phyloP scores from a whole-genome alignment of 176 grass and related monocot species.

The Otatea glauca region DNA sequence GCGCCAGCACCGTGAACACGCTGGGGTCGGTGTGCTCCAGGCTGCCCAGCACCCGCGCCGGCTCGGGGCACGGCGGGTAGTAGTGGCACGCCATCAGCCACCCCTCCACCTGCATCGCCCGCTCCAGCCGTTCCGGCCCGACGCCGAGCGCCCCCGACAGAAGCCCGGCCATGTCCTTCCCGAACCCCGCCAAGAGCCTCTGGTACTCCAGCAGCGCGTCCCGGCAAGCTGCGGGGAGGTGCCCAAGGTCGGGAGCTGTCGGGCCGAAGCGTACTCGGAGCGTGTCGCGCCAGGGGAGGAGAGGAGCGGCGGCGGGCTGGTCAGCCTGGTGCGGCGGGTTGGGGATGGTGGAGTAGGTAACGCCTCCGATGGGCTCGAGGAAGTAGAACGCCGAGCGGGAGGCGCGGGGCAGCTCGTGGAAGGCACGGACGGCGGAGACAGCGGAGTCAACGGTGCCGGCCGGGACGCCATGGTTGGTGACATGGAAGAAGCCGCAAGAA shows the following conservation, averaged over 20 bases:
- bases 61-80: constrained; percentile 60
- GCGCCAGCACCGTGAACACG: constrained; percentile 44
- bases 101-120: constrained; percentile 39
- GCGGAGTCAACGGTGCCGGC: constrained; percentile 21
- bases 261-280: constrained; percentile 44
- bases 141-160: constrained; percentile 56
- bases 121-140: constrained; percentile 31
- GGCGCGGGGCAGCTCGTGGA: constrained; percentile 51
- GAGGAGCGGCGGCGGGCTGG: background rate
- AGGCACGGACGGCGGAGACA: constrained; percentile 39
- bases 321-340: background rate
- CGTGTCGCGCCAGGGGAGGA: constrained; percentile 50
- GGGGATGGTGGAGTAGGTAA: constrained; percentile 54
- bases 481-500: constrained; percentile 58
- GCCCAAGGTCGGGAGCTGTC: constrained; percentile 6
- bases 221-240: constrained; percentile 34
- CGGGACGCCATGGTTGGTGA: constrained; percentile 47
- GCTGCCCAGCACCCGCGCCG: constrained; percentile 30
- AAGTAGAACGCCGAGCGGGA: constrained; percentile 44
- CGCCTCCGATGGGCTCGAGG: background rate
- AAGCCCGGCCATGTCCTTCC: constrained; percentile 42
- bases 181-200: background rate
- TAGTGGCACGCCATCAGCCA: constrained; percentile 61
- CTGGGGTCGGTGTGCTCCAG: constrained; percentile 58
- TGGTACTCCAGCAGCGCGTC: constrained; percentile 47